Base-by-base conservation (phyloP, 306 rosid species). In the Cyamopsis tetragonoloba region DNA sequence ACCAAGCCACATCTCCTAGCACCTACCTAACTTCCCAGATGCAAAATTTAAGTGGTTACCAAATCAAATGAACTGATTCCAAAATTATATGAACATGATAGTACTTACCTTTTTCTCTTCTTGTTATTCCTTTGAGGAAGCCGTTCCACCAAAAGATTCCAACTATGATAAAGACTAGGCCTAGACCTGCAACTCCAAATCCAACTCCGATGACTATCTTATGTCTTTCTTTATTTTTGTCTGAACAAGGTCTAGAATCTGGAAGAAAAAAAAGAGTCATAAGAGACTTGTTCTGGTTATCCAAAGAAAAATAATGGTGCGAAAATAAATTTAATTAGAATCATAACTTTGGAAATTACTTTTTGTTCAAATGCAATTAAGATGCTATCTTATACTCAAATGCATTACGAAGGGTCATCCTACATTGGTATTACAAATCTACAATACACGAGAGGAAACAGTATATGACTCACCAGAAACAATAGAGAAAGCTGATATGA, bases 401-500 rank as follows among this genome's bases (percentile, higher is more conserved):
- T 31, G 34, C 13, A 15, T 51, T 12, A 48, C 48, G 32, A 23
- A 72, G 41, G 24, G 2, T 24, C 15, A 9, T 6, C 35, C 65
- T 24, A 24, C 38, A 43, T n/a, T 15, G 19, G 32, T 31, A 4
- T 49, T 2, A 17, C 53, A 30, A 39, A n/a, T 9, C 23, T 2
- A 17, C 53, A 30, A 39, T 17, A n/a, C 23, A 68, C 46, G 39
- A 48, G 60, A 17, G 26, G 27, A 46, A 65, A 34, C 47, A 35
- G 11, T 12, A 10, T 66, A n/a, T 32, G 51, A 79, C 87, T 78
- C 75, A 86, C 96, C 81, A 43, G 96, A 84, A 78, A 78, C 74
- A 70, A 86, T 53, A 5, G 89, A 82, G 70, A 88, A 66, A 55
- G 86, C 88, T 63, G 88, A 84, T 73, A 88, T 68, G 30, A 88